Evolutionary conservation across 495 filamentous ascomycete genomes (phyloP).

Genomic region (Niebla homalea): DNA sequence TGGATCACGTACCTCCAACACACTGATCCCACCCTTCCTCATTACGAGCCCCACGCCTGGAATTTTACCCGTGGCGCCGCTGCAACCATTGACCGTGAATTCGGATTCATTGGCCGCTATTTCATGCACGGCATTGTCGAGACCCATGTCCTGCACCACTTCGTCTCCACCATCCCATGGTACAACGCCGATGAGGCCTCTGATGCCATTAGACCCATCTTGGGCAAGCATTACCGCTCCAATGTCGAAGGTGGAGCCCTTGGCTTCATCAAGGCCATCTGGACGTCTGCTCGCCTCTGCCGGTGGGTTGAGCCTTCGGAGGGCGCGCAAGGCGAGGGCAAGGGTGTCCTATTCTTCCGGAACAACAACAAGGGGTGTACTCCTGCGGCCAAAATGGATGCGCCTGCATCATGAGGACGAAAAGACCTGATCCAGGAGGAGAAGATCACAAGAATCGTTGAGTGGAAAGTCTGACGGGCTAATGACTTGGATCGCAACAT

Average conservation of each 20-base stretch:
- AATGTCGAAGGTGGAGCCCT: constrained; percentile 37
- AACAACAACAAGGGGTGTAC: constrained; percentile 62
- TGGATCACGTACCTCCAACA: constrained; percentile 51
- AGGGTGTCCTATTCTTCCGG: constrained; percentile 43
- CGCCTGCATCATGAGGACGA: constrained; percentile 1
- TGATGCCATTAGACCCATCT: constrained; percentile 44
- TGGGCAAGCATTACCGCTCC: constrained; percentile 44
- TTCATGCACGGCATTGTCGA: constrained; percentile 50
- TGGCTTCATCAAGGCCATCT: constrained; percentile 43
- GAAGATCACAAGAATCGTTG: too few relatives aligned
- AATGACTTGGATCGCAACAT: too few relatives aligned
- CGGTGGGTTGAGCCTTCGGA: constrained; percentile 52
- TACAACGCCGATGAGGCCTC: constrained; percentile 49
- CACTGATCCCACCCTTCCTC: constrained; percentile 45
- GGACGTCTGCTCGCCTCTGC: constrained; percentile 36
- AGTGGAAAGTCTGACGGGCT: too few relatives aligned
- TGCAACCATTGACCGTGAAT: constrained; percentile 48
- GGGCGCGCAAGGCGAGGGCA: constrained; percentile 41
- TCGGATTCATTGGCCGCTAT: constrained; percentile 44
- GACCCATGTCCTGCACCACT: constrained; percentile 49
- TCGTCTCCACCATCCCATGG: constrained; percentile 48
- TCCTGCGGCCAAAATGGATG: constrained; percentile 40
- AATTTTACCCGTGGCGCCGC: constrained; percentile 45
- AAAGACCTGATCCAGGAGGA: too few relatives aligned
- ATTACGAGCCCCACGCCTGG: constrained; percentile 43